Percentiles rank a stretch among this genome's conserved stretches.
Conservation (phyloP, 768 basidiomycete species). For the Kwoniella sp. region DNA sequence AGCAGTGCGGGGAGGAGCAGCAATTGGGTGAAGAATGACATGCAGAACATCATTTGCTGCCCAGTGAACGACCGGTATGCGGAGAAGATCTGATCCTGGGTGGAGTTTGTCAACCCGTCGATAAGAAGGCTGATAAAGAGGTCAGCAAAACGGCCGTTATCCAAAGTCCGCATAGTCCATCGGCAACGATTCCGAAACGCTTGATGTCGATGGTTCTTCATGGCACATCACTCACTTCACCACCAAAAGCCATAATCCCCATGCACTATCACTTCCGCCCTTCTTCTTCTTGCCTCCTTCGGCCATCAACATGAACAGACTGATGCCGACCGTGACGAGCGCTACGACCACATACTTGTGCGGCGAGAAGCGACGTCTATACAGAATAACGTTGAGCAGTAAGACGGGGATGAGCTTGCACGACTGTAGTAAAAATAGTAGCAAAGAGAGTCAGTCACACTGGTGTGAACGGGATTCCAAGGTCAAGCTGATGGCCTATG, state of each 20-base stretch:
- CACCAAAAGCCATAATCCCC: conserved; percentile 58
- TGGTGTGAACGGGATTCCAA: too few relatives aligned
- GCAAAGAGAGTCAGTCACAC: too few relatives aligned
- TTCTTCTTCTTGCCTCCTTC: conserved; percentile 38
- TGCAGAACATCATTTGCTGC: conserved; percentile 99
- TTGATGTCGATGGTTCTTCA: neutral
- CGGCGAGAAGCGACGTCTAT: conserved; percentile 85
- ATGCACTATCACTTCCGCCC: conserved; percentile 62
- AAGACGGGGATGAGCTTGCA: conserved; percentile 95
- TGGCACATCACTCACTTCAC: conserved; percentile 53
- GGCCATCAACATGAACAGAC: conserved; percentile 83
- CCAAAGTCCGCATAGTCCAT: neutral
- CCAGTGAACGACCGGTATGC: conserved; percentile 71
- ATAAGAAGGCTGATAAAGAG: conserved; percentile 71
- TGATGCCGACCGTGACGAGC: conserved; percentile 90
- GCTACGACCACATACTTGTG: conserved; percentile 94
- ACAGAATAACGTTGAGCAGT: conserved; percentile 94
- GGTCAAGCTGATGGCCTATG: neutral
- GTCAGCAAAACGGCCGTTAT: neutral
- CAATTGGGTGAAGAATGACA: conserved; percentile 81
- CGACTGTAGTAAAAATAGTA: conserved; percentile 59
- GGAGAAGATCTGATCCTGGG: conserved; percentile 94
- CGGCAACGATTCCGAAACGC: neutral
- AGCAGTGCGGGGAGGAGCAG: conserved; percentile 71
- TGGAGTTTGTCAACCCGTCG: conserved; percentile 92